Evolutionary conservation across 352 stramenopile genomes (phyloP), one percentile per base, ranked within the genome.

Genomic region (Globisporangium uncinulatum): DNA sequence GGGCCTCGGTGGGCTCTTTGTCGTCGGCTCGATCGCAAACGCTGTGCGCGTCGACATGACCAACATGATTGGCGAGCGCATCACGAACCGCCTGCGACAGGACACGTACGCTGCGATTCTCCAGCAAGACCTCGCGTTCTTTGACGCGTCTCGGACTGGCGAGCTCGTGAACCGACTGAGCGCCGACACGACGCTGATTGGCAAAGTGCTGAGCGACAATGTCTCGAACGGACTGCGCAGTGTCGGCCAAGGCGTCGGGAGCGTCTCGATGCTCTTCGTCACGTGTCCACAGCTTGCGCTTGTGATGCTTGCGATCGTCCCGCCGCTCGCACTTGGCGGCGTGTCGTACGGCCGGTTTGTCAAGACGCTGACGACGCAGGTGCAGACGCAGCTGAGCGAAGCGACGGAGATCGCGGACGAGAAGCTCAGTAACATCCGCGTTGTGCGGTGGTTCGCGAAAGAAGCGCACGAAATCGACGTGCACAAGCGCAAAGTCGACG

Each of bases 151-250:
- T 6, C 81, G 87, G 54, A 96, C 89, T 3, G 94, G 94, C 10
- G 92, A 98, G 57, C 76, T 98, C 32, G 63, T 98, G 6, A 98
- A 97, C 49, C 74, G 92, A 0, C 64, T 98, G 10, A 92, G 91
- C 36, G 83, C 88, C 37, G 93, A 98, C 67, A 94, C 90, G 56
- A 89, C 86, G 54, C 68, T 97, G 31, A 83, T 98, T 47, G 90
- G 96, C 42, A 95, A 94, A 56, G 86, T 95, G n/a, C 67, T 98
- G 46, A 98, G 92, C 45, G 91, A 96, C 48, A 92, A 97, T 57
- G 77, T 96, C 5, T 71, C 74, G 3, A 43, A 75, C 13, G 91
- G 79, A 8, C 62, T 98, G 37, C 77, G 89, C 52, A 94, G 74
- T 45, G 61, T 74, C 6, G 85, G 92, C 11, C 94, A 97, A 62